phyloP scores from a whole-genome alignment of 1,284 basidiomycete species.

The Schizophyllum commune region DNA sequence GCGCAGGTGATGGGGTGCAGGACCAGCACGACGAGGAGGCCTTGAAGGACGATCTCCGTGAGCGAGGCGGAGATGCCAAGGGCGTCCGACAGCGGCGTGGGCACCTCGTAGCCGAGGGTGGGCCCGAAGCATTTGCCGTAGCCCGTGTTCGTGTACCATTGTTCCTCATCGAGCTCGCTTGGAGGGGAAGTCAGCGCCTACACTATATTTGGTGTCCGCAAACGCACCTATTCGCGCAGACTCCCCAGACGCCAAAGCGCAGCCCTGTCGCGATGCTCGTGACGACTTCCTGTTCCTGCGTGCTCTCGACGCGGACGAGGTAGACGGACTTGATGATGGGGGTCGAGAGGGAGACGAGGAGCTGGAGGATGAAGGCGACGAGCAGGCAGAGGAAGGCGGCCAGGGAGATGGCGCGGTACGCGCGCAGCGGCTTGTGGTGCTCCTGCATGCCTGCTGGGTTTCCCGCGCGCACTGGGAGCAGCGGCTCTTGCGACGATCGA shows the following conservation, averaged over 20 bases:
- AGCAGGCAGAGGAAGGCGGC: slow-evolving; percentile 40
- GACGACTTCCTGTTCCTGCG: slow-evolving; percentile 2
- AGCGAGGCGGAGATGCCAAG: slow-evolving; percentile 37
- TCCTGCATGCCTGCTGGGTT: slow-evolving; percentile 14
- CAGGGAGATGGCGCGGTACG: slow-evolving; percentile 39
- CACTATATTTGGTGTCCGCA: too few relatives aligned
- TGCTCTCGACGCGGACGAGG: slow-evolving; percentile 49
- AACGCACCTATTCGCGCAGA: slow-evolving; percentile 50
- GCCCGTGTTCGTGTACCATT: slow-evolving; percentile 2
- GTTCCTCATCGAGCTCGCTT: slow-evolving; percentile 9
- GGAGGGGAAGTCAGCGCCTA: neutral
- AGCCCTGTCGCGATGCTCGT: slow-evolving; percentile 18
- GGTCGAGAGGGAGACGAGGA: slow-evolving; percentile 66
- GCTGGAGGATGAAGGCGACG: slow-evolving; percentile 56
- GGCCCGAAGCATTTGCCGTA: slow-evolving; percentile 48
- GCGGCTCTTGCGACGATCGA: neutral
- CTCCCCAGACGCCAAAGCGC: slow-evolving; percentile 70
- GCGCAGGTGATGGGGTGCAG: slow-evolving; percentile 58
- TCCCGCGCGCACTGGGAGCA: neutral
- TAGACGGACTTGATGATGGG: slow-evolving; percentile 70
- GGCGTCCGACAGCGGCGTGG: slow-evolving; percentile 28
- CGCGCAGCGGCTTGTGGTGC: slow-evolving; percentile 31
- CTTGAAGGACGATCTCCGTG: slow-evolving; percentile 38
- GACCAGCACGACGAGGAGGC: slow-evolving; percentile 51
- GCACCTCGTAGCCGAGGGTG: slow-evolving; percentile 46